Evolutionary conservation across 2,329 filamentous ascomycete genomes (phyloP).

Genomic region (Aaosphaeria arxii): DNA sequence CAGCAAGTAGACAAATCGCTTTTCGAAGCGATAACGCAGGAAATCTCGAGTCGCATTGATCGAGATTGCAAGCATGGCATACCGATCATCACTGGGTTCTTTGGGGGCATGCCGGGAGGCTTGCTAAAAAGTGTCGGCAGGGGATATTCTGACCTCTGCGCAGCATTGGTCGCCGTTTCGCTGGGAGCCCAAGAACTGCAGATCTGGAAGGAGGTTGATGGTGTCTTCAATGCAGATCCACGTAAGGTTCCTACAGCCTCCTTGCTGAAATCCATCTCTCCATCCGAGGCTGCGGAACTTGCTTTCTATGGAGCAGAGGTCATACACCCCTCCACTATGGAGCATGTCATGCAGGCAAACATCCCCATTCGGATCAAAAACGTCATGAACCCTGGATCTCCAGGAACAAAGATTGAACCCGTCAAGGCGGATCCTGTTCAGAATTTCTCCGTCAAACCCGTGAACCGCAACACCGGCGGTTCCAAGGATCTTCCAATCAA

Average conservation of each 20-base stretch:
- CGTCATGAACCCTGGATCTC: conserved; percentile 66
- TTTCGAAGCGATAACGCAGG: too few relatives aligned
- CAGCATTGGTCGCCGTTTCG: conserved; percentile 81
- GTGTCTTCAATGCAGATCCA: conserved; percentile 79
- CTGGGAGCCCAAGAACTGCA: conserved; percentile 79
- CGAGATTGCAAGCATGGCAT: conserved; percentile 4
- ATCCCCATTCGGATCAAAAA: conserved; percentile 85
- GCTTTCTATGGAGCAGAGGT: conserved; percentile 58
- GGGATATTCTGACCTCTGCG: conserved; percentile 91
- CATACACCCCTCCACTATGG: conserved; percentile 96
- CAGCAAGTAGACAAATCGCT: too few relatives aligned
- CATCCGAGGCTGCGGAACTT: conserved; percentile 86
- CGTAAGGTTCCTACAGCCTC: conserved; percentile 82
- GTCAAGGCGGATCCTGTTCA: conserved; percentile 21
- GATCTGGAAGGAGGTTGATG: conserved; percentile 96
- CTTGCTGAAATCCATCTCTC: conserved; percentile 78
- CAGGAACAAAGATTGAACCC: conserved; percentile 23
- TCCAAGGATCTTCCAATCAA: conserved; percentile 33
- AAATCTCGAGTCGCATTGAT: too few relatives aligned
- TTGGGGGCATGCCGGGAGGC: conserved; percentile 83
- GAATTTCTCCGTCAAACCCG: background rate
- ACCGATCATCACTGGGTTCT: conserved; percentile 65
- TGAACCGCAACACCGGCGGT: conserved; percentile 35
- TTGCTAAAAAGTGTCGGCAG: conserved; percentile 84
- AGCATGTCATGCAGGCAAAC: conserved; percentile 70